These are phyloP conservation scores for Tribonema minus DNA, from an alignment of 108 stramenopile genomes.

Conservation along the genomic window DNA sequence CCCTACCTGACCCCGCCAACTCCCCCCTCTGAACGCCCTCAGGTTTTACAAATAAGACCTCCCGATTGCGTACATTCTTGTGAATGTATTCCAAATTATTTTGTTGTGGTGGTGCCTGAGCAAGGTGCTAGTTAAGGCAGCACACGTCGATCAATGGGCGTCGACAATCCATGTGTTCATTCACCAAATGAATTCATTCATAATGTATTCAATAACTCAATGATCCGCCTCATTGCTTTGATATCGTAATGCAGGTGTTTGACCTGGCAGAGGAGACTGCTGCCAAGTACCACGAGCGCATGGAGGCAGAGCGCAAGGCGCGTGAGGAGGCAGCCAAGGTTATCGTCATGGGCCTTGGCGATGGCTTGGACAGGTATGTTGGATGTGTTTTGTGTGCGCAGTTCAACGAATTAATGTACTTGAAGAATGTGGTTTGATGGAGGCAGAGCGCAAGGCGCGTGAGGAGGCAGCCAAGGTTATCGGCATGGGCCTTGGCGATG, in stretches of 20 bases:
- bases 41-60: too few species aligned
- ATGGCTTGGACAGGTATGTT: too few species aligned
- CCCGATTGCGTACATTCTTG: too few species aligned
- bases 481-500: slow-evolving; percentile 82
- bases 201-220: neutral
- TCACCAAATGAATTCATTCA: neutral
- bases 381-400: too few species aligned
- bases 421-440: too few species aligned
- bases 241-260: slow-evolving; percentile 18
- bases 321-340: slow-evolving; percentile 83
- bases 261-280: slow-evolving; percentile 84
- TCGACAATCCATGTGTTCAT: neutral
- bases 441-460: slow-evolving; percentile 81
- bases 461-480: slow-evolving; percentile 87
- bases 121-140: too few species aligned
- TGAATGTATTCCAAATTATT: slow-evolving; percentile 20
- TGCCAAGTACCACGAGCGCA: slow-evolving; percentile 72
- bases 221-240: neutral
- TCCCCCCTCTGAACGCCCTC: too few species aligned
- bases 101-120: too few species aligned
- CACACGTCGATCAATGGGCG: too few species aligned
- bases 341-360: slow-evolving; percentile 84
- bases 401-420: too few species aligned
- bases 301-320: slow-evolving; percentile 86
- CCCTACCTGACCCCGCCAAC: too few species aligned